Conservation (phyloP, 805 yeast species). For the Kuraishia hungarica region DNA sequence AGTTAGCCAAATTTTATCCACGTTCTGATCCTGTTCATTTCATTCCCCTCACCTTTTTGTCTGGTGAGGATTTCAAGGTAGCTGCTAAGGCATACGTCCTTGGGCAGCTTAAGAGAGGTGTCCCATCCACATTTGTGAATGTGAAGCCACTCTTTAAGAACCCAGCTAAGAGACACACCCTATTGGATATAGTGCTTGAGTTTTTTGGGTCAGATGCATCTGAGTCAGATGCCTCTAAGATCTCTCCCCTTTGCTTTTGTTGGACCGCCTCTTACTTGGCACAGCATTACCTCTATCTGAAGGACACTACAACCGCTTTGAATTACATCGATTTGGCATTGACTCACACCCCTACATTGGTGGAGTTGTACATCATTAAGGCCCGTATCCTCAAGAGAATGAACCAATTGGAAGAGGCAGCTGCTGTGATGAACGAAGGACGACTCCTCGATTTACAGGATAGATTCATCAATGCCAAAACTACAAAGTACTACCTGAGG, state of each 20-base stretch:
- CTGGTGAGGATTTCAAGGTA: slow-evolving; percentile 35
- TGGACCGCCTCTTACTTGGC: slow-evolving; percentile 79
- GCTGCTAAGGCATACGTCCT: slow-evolving; percentile 48
- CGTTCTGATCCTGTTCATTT: slow-evolving; percentile 72
- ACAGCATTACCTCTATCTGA: slow-evolving; percentile 60
- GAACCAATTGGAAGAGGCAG: slow-evolving; percentile 57
- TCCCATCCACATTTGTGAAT: slow-evolving; percentile 84
- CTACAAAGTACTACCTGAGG: slow-evolving; percentile 76
- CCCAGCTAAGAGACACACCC: slow-evolving; percentile 25
- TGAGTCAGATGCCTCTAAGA: slow-evolving; percentile 13
- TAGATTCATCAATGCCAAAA: slow-evolving; percentile 81
- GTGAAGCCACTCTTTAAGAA: slow-evolving; percentile 71
- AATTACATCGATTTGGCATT: slow-evolving; percentile 54
- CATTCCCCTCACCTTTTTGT: slow-evolving; percentile 68
- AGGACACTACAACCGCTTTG: slow-evolving; percentile 45
- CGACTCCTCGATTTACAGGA: slow-evolving; percentile 79
- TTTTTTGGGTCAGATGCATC: slow-evolving; percentile 26
- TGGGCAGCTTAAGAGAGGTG: slow-evolving; percentile 64
- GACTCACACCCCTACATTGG: slow-evolving; percentile 71
- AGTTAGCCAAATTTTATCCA: slow-evolving; percentile 66
- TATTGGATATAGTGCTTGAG: slow-evolving; percentile 46
- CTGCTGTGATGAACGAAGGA: slow-evolving; percentile 58
- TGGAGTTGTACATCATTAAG: slow-evolving; percentile 72
- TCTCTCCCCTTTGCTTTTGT: slow-evolving; percentile 34
- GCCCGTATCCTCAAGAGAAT: slow-evolving; percentile 73